Evolutionary conservation across 2,329 filamentous ascomycete genomes (phyloP), one percentile per base, ranked within the genome.

Genomic region (Ascosphaera acerosa): DNA sequence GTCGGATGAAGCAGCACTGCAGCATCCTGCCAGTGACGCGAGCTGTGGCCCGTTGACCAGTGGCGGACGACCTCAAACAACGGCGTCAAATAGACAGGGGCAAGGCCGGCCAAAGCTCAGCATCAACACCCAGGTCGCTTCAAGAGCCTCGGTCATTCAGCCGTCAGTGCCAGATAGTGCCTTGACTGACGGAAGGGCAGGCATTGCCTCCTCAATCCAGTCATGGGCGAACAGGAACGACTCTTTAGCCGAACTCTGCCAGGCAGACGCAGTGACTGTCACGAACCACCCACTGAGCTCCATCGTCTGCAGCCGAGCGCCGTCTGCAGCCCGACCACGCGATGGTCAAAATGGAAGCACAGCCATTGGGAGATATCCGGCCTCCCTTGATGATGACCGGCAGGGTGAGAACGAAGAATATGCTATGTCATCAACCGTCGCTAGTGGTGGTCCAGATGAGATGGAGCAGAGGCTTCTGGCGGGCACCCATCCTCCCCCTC

Each of bases 201-300:
- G 10, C 4, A 29, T 29, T 17, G 27, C 27, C 5, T 17, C 27
- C 9, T 10, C 27, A 10, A 6, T 29, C 14, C 6, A 29, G 12
- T 29, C 27, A 17, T 29, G 27, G 27, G 27, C 27, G 16, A 29
- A 29, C n/a, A 29, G n/a, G n/a, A 29, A 17, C 27, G 14, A 9
- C 15, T 29, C 27, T 10, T 29, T 15, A 17, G 27, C 18, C 6
- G 27, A 29, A 17, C 9, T 29, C 18, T 6, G 27, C 15, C 15
- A 29, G 9, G 27, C 27, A 17, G 6, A 17, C 18, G 27, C 27
- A 9, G 27, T 29, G 7, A 29, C 27, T 17, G 18, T 29, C 16
- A 12, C 27, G 16, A 29, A 29, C 15, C 27, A 29, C 18, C 27
- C 4, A 9, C 10, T 17, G 7, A 29, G 12, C 15, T 29, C 27